These are phyloP conservation scores for Tricholoma hemisulphureum DNA, from an alignment of 768 basidiomycete genomes.

Conservation along the genomic window DNA sequence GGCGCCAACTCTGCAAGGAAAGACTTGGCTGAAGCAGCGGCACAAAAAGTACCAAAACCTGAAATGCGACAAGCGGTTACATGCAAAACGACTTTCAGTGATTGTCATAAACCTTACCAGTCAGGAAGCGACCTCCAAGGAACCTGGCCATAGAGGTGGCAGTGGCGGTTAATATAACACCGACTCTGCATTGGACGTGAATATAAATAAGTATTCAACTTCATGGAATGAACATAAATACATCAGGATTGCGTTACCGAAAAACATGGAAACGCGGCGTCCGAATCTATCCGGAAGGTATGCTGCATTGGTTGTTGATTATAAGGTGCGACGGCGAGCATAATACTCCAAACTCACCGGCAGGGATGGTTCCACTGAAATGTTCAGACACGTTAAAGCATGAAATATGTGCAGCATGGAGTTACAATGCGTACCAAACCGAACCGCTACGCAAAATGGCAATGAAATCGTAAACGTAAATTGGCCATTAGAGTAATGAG, in stretches of 20 bases:
- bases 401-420: conserved; percentile 22
- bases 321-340: background rate
- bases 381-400: background rate
- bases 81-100: background rate
- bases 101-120: conserved; percentile 32
- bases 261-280: conserved; percentile 49
- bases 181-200: conserved; percentile 31
- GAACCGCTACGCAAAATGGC: conserved; percentile 31
- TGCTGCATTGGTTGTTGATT: conserved; percentile 23
- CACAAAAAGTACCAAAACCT: conserved; percentile 44
- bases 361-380: conserved; percentile 43
- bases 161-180: conserved; percentile 49
- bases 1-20: conserved; percentile 52
- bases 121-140: conserved; percentile 50
- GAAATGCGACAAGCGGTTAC: background rate
- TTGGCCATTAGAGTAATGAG: background rate
- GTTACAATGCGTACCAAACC: conserved; percentile 35
- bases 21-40: conserved; percentile 49
- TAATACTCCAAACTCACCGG: conserved; percentile 31
- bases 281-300: conserved; percentile 49
- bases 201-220: background rate
- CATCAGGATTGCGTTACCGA: conserved; percentile 46
- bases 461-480: background rate
- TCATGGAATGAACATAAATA: conserved; percentile 21
- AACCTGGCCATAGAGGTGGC: conserved; percentile 42